These are phyloP conservation scores for Phoenix roebelenii DNA, from an alignment of 176 grass and related monocot species.

Conservation along the genomic window DNA sequence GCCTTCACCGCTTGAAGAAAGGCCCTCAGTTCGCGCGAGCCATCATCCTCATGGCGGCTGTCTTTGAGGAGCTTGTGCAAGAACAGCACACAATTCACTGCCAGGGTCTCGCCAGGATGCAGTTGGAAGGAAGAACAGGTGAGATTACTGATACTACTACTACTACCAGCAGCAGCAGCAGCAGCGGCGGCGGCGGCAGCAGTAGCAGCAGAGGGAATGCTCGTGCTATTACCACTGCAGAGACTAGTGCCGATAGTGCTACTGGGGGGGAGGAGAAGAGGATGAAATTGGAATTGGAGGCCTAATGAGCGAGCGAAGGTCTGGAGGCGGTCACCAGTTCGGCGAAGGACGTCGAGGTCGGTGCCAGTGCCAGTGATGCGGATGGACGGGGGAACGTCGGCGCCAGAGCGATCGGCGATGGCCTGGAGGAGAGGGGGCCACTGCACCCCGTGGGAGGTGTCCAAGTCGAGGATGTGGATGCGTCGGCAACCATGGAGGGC, in stretches of 20 bases:
- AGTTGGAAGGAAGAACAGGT: slow-evolving; percentile 24
- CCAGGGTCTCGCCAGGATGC: slow-evolving; percentile 52
- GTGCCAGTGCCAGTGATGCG: slow-evolving; percentile 48
- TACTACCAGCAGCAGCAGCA: too few relatives aligned
- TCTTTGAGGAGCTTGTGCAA: slow-evolving; percentile 49
- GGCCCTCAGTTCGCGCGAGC: slow-evolving; percentile 11
- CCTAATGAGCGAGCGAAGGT: slow-evolving; percentile 22
- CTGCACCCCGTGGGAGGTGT: slow-evolving; percentile 81
- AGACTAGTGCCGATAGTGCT: neutral
- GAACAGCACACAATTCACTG: slow-evolving; percentile 76
- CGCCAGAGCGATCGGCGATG: slow-evolving; percentile 52
- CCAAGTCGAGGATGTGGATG: slow-evolving; percentile 88
- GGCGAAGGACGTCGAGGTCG: slow-evolving; percentile 59
- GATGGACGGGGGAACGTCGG: slow-evolving; percentile 40
- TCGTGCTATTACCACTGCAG: neutral
- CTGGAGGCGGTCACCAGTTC: slow-evolving; percentile 33
- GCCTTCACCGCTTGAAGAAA: slow-evolving; percentile 56
- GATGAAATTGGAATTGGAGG: slow-evolving; percentile 78
- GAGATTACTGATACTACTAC: slow-evolving; percentile 3
- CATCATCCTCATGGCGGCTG: slow-evolving; percentile 21
- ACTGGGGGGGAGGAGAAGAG: slow-evolving; percentile 39
- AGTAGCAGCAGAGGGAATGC: too few relatives aligned
- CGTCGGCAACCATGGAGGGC: slow-evolving; percentile 45
- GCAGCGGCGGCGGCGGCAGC: too few relatives aligned
- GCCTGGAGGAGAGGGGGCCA: slow-evolving; percentile 93